Evolutionary conservation across 345 rosid genomes (phyloP), one percentile per base, ranked within the genome.

Genomic region (Euclidium syriacum): DNA sequence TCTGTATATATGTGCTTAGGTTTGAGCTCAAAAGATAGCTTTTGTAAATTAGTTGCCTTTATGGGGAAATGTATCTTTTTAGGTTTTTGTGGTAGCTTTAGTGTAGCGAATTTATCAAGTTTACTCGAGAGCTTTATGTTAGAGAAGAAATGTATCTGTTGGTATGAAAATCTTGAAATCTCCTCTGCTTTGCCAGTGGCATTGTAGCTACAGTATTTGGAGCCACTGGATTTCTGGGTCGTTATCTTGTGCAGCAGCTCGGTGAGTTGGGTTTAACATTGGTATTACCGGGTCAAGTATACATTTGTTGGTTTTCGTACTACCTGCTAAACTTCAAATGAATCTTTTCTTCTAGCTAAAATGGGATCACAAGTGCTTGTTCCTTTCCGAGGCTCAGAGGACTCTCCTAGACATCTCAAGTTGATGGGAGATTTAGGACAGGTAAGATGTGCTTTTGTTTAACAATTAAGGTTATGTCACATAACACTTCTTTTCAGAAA

Each of bases 371-470:
- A 95, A 73, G 97, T 90, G 27, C 78, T 95, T 25, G 97, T 95
- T 74, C 99, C 99, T 51, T 95, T 90, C 64, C 84, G 97, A 39
- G 96, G 96, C 56, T 88, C 89, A 30, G 99, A 95, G 84, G 99
- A 95, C 71, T 61, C 57, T 58, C 89, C 80, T 67, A 85, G 96
- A 43, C 97, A 95, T 76, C 96, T 95, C 66, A 95, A 95, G 77
- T 72, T 94, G 89, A 90, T 90, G 99, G 99, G 99, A 54, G 99
- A 95, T 78, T 79, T 95, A 76, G 99, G 97, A 57, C 97, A 95
- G 96, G 97, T 90, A 64, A 40, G 19, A 64, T 55, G 7, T 34
- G 48, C 3, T 48, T 63, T 33, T 63, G 9, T 40, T 54, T 55
- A 24, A 39, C 44, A 7, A 7, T 24, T 4, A 10, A 30, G 27